Percentiles rank a stretch among this genome's conserved stretches.
These are phyloP conservation scores for Clathrus columnatus DNA, from an alignment of 768 basidiomycete species.

Conservation along the genomic window DNA sequence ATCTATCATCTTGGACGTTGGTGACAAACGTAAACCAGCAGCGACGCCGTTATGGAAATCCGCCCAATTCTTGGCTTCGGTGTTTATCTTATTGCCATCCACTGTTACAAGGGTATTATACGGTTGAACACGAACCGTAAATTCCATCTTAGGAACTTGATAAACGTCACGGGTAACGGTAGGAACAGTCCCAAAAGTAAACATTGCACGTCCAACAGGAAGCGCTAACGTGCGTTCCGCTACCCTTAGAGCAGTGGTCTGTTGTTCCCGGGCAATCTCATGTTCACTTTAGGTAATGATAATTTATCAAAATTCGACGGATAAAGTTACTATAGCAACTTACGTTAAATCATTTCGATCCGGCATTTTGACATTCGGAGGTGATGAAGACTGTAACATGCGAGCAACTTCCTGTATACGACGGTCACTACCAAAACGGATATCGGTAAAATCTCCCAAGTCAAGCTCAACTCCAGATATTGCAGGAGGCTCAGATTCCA, in stretches of 20 bases:
- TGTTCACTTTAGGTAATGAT: slow-evolving; percentile 53
- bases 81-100: slow-evolving; percentile 62
- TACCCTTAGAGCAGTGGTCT: slow-evolving; percentile 68
- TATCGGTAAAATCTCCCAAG: slow-evolving; percentile 64
- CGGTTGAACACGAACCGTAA: slow-evolving; percentile 64
- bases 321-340: slow-evolving; percentile 19
- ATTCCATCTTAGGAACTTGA: slow-evolving; percentile 71
- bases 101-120: slow-evolving; percentile 54
- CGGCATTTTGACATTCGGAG: slow-evolving; percentile 52
- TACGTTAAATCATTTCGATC: slow-evolving; percentile 68
- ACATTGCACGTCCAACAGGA: slow-evolving; percentile 85
- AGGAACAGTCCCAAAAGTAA: slow-evolving; percentile 77
- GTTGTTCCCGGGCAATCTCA: slow-evolving; percentile 80
- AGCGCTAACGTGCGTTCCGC: slow-evolving; percentile 86
- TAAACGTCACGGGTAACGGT: slow-evolving; percentile 73
- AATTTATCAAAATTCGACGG: slow-evolving; percentile 1
- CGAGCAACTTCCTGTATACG: slow-evolving; percentile 86
- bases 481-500: slow-evolving; percentile 45
- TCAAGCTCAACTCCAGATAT: slow-evolving; percentile 68
- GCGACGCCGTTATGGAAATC: slow-evolving; percentile 98
- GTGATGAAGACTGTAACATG: slow-evolving; percentile 74
- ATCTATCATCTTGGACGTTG: slow-evolving; percentile 67
- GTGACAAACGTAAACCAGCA: slow-evolving; percentile 76
- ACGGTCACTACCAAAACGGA: slow-evolving; percentile 85
- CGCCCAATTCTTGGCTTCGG: slow-evolving; percentile 81